phyloP scores from a whole-genome alignment of 1,284 basidiomycete genomes.

The Polyporus tsugae region DNA sequence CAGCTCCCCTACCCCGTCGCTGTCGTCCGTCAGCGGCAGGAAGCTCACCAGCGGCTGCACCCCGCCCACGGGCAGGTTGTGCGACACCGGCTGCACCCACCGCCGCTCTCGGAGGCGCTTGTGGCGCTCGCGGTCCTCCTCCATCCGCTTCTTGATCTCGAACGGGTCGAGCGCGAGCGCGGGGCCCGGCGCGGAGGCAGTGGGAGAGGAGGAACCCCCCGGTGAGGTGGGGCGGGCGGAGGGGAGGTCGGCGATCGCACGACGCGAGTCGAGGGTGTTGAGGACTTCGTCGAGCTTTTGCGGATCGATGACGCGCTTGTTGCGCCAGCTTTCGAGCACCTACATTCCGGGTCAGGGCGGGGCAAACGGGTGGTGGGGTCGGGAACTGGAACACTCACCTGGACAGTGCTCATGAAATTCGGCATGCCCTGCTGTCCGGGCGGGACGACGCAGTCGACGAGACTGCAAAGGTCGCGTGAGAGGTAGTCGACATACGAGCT shows the following conservation, averaged over 20 bases:
- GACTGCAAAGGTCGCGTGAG: constrained; percentile 72
- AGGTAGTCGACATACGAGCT: constrained; percentile 80
- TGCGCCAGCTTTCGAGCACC: constrained; percentile 90
- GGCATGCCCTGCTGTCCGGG: constrained; percentile 83
- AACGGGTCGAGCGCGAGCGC: constrained; percentile 57
- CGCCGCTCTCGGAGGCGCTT: constrained; percentile 91
- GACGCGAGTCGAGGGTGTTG: constrained; percentile 54
- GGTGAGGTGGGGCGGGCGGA: constrained; percentile 34
- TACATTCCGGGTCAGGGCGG: constrained; percentile 40
- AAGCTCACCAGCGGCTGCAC: constrained; percentile 64
- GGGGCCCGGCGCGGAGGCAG: constrained; percentile 21
- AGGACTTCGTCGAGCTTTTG: constrained; percentile 77
- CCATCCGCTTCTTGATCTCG: constrained; percentile 89
- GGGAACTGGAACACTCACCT: constrained; percentile 56
- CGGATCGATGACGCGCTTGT: constrained; percentile 84
- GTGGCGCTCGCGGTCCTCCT: constrained; percentile 95
- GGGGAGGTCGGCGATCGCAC: constrained; percentile 41
- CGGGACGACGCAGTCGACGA: constrained; percentile 87
- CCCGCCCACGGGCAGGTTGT: constrained; percentile 49
- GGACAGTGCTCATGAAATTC: constrained; percentile 85
- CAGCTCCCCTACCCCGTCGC: constrained; percentile 55
- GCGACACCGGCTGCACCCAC: constrained; percentile 86
- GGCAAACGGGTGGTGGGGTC: not conserved
- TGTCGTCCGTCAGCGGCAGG: constrained; percentile 59
- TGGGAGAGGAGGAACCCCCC: constrained; percentile 33